Evolutionary conservation across 257 asterid genomes (phyloP).

Genomic region (Petrea volubilis): DNA sequence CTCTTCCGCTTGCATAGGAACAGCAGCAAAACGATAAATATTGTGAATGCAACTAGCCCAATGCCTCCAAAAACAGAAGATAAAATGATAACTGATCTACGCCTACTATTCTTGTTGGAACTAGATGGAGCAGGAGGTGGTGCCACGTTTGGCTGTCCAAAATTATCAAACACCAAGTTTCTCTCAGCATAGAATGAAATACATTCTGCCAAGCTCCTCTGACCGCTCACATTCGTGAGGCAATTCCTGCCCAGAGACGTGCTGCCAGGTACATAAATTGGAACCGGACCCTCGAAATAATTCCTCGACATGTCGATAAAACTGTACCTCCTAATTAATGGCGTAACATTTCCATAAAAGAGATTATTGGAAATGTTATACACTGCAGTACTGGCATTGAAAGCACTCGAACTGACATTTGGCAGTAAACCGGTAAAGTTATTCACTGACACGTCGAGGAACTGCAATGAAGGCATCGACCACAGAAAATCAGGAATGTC

Average conservation of each 20-base stretch:
- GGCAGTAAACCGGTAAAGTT: slow-evolving; percentile 77
- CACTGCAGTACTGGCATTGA: slow-evolving; percentile 38
- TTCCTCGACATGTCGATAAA: slow-evolving; percentile 66
- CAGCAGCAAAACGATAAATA: slow-evolving; percentile 34
- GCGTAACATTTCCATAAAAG: slow-evolving; percentile 70
- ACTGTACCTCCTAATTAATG: slow-evolving; percentile 50
- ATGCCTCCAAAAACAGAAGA: slow-evolving; percentile 74
- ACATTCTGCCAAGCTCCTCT: slow-evolving; percentile 63
- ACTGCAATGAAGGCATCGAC: slow-evolving; percentile 64
- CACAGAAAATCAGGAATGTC: slow-evolving; percentile 57
- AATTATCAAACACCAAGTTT: slow-evolving; percentile 74
- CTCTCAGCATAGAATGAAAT: slow-evolving; percentile 63
- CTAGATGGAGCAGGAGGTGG: slow-evolving; percentile 45
- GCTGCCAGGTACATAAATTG: slow-evolving; percentile 50
- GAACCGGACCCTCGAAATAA: slow-evolving; percentile 77
- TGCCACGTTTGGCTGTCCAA: slow-evolving; percentile 56
- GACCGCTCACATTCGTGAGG: slow-evolving; percentile 53
- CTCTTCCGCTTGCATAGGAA: slow-evolving; percentile 64
- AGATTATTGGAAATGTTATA: slow-evolving; percentile 65
- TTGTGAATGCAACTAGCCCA: slow-evolving; percentile 50
- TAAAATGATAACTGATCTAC: slow-evolving; percentile 47
- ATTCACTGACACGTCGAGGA: slow-evolving; percentile 72
- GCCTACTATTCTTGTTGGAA: slow-evolving; percentile 39
- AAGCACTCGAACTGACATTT: slow-evolving; percentile 32
- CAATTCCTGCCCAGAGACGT: slow-evolving; percentile 52